Conservation (phyloP, 2,329 filamentous ascomycete species). For the Aspergillus eucalypticola region DNA sequence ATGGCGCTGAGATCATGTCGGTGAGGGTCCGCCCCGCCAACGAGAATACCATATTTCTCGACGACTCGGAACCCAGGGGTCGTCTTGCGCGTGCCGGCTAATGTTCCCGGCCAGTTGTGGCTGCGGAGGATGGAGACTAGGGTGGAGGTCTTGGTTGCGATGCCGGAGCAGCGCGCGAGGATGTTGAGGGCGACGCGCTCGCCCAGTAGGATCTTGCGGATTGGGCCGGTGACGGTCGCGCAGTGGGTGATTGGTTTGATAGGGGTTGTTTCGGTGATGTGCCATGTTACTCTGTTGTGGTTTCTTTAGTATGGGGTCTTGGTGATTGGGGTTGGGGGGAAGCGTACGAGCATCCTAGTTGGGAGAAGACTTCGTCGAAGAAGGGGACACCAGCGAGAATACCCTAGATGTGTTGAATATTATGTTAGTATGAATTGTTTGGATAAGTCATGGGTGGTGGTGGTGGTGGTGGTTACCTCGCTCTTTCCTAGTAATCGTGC, state of each 20-base stretch:
- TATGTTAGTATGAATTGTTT: neutral
- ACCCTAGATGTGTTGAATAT: conserved; percentile 51
- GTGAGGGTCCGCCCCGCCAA: conserved; percentile 89
- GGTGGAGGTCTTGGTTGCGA: conserved; percentile 65
- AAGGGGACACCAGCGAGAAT: conserved; percentile 91
- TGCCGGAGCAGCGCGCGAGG: conserved; percentile 84
- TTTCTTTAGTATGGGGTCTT: neutral
- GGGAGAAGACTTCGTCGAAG: conserved; percentile 88
- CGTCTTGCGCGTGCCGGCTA: conserved; percentile 96
- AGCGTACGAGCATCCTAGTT: conserved; percentile 75
- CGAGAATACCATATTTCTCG: conserved; percentile 97
- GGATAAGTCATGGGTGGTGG: too few relatives aligned
- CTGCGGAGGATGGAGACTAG: conserved; percentile 55
- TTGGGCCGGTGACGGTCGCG: conserved; percentile 83
- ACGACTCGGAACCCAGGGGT: conserved; percentile 93
- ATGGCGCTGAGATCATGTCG: conserved; percentile 88
- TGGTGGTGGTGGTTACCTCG: conserved; percentile 39
- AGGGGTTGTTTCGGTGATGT: conserved; percentile 70
- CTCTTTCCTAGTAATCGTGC: conserved; percentile 59
- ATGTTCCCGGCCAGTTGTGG: conserved; percentile 73
- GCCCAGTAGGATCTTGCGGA: conserved; percentile 79
- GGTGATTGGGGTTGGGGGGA: neutral
- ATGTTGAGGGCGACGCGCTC: conserved; percentile 92
- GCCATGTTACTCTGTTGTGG: conserved; percentile 72
- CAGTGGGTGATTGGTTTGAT: conserved; percentile 63